phyloP scores from a whole-genome alignment of 2,329 filamentous ascomycete genomes.

The Pestalotiopsis sp. region DNA sequence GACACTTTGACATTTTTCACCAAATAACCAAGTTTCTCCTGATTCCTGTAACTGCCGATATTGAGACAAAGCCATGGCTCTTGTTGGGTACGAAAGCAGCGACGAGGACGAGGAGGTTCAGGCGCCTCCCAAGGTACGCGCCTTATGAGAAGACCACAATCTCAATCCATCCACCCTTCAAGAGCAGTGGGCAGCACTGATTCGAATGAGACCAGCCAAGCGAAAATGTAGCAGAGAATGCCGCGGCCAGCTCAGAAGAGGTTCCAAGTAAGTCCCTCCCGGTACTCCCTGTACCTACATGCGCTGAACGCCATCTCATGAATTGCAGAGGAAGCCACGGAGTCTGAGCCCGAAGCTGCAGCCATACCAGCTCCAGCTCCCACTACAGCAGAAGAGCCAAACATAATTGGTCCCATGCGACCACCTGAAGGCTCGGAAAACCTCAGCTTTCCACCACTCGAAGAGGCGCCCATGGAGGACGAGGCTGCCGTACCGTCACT shows the following conservation, averaged over 20 bases:
- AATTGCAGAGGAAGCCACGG: conserved; percentile 15
- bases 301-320: neutral
- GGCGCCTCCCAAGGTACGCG: conserved; percentile 29
- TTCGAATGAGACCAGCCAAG: conserved; percentile 32
- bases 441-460: conserved; percentile 30
- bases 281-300: neutral
- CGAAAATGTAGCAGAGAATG: conserved; percentile 21
- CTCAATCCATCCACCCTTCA: conserved; percentile 11
- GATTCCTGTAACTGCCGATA: neutral
- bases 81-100: conserved; percentile 34
- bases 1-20: neutral
- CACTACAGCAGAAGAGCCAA: conserved; percentile 14
- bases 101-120: conserved; percentile 32
- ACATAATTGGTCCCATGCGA: conserved; percentile 31
- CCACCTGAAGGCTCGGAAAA: conserved; percentile 20
- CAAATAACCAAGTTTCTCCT: neutral
- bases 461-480: conserved; percentile 28
- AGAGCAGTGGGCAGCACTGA: conserved; percentile 32
- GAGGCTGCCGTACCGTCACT: conserved; percentile 31
- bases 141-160: conserved; percentile 9
- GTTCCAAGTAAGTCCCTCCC: conserved; percentile 23
- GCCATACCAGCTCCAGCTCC: conserved; percentile 12
- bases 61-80: conserved; percentile 13
- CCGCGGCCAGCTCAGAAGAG: conserved; percentile 15
- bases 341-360: neutral